Evolutionary conservation across 768 basidiomycete species (phyloP).

Genomic region (Boletus rufocinnamomeus): DNA sequence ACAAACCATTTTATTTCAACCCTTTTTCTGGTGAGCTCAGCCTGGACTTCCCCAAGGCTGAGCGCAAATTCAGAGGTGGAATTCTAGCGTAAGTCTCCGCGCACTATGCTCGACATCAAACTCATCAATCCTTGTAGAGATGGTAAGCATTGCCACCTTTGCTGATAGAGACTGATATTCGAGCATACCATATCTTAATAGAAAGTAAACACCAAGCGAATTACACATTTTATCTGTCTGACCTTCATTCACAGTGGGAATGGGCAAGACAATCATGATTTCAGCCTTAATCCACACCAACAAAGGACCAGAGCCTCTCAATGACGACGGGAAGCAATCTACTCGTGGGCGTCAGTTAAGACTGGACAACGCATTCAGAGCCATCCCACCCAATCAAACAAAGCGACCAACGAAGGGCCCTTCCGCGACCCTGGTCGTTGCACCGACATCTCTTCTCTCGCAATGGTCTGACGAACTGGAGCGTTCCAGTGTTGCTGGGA

Average conservation of each 20-base stretch:
- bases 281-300: constrained; percentile 87
- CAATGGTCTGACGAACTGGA: constrained; percentile 95
- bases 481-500: constrained; percentile 73
- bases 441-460: constrained; percentile 85
- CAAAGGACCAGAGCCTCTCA: constrained; percentile 46
- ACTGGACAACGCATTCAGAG: constrained; percentile 63
- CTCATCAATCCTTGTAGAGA: constrained; percentile 32
- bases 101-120: not conserved
- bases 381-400: constrained; percentile 38
- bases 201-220: constrained; percentile 47
- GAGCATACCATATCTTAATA: constrained; percentile 24
- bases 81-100: constrained; percentile 75
- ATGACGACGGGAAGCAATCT: constrained; percentile 29
- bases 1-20: constrained; percentile 84
- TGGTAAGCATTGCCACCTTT: constrained; percentile 28
- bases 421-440: constrained; percentile 84
- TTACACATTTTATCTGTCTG: constrained; percentile 3
- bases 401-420: constrained; percentile 33
- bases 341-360: constrained; percentile 57
- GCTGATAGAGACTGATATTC: constrained; percentile 5
- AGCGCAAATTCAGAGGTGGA: constrained; percentile 77
- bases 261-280: constrained; percentile 95
- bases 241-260: constrained; percentile 65
- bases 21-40: constrained; percentile 90
- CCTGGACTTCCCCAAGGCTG: constrained; percentile 79